These are phyloP conservation scores for Hypoxylon lienhwacheense DNA, from an alignment of 495 filamentous ascomycete genomes.

Conservation along the genomic window DNA sequence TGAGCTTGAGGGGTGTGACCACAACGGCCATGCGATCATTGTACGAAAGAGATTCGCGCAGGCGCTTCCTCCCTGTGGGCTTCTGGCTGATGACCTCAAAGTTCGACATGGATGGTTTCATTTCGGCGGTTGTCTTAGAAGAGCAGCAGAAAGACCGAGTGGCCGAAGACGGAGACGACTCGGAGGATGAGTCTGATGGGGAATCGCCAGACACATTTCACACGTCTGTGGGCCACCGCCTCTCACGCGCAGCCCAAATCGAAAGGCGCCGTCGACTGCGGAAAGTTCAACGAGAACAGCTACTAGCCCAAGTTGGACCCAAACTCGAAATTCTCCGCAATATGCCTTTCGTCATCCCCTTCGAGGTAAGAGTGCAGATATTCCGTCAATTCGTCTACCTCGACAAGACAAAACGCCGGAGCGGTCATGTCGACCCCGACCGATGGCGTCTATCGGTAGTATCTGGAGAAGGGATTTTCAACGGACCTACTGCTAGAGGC, in stretches of 20 bases:
- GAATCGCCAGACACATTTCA: slow-evolving; percentile 22
- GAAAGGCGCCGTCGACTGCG: slow-evolving; percentile 58
- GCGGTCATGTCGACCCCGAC: slow-evolving; percentile 77
- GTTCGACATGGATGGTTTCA: slow-evolving; percentile 91
- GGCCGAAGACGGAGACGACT: slow-evolving; percentile 35
- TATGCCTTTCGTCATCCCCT: slow-evolving; percentile 97
- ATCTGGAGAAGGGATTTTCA: slow-evolving; percentile 27
- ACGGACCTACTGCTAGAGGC: slow-evolving; percentile 32
- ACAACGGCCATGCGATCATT: slow-evolving; percentile 85
- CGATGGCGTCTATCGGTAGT: slow-evolving; percentile 71
- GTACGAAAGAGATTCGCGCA: slow-evolving; percentile 90
- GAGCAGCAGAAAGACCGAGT: slow-evolving; percentile 66
- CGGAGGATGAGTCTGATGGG: slow-evolving; percentile 32
- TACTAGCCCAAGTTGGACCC: slow-evolving; percentile 75
- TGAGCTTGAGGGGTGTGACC: slow-evolving; percentile 76
- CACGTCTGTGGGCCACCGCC: slow-evolving; percentile 32
- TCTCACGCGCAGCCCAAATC: slow-evolving; percentile 43
- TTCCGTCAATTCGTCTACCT: slow-evolving; percentile 88
- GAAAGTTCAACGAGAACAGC: slow-evolving; percentile 63
- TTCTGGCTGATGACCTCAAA: slow-evolving; percentile 95
- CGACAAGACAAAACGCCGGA: slow-evolving; percentile 76
- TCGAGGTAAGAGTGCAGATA: slow-evolving; percentile 86
- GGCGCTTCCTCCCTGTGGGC: slow-evolving; percentile 74
- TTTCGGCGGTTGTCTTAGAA: slow-evolving; percentile 81
- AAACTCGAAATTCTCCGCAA: slow-evolving; percentile 88